Evolutionary conservation across 1,139 yeast genomes (phyloP), one percentile per base, ranked within the genome.

Genomic region (Candida mesenterica): DNA sequence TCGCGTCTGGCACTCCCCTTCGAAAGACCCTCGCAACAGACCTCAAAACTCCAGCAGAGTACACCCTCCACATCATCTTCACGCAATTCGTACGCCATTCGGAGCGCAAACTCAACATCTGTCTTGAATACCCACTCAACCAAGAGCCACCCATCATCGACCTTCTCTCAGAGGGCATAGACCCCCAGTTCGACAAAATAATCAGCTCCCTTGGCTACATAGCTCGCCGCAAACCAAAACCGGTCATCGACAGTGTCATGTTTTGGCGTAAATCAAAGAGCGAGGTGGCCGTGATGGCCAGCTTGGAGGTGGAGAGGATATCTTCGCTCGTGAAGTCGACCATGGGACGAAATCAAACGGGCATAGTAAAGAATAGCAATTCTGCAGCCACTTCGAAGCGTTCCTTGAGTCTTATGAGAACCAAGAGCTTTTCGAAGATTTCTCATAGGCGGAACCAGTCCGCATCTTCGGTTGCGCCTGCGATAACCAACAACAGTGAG

Each of bases 231-330:
- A 87, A 89, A 48, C 97, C 97, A 1, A 90, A 89, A 52, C 96
- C 97, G 0, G 97, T 94, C 3, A 90, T 94, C 30, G 98, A 94
- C 57, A 87, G 96, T 15, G 96, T 92, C 40, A 90, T 94, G 97
- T 90, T 86, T 54, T 92, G 99, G 99, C 73, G 98, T 41, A 88
- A 90, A 57, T 79, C 94, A 4, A 70, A 92, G 56, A 81, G 94
- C 19, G 97, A 90, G 48, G 82, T 86, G 3, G 89, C 95, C 0
- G 73, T 81, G 3, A 69, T 80, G 65, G 95, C 95, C 0, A 80
- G 85, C 2, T 65, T 74, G 7, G 83, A 79, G 41, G 77, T 76
- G 12, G 82, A 76, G 38, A 42, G 33, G 15, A 31, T 39, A 22
- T 37, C 39, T 24, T 20, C 42, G 3, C 18, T 33, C 10, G 37